Percentiles rank a stretch among this genome's conserved stretches.
These are phyloP conservation scores for Xanthoparmelia taractica DNA, from an alignment of 495 filamentous ascomycete species.

Conservation along the genomic window DNA sequence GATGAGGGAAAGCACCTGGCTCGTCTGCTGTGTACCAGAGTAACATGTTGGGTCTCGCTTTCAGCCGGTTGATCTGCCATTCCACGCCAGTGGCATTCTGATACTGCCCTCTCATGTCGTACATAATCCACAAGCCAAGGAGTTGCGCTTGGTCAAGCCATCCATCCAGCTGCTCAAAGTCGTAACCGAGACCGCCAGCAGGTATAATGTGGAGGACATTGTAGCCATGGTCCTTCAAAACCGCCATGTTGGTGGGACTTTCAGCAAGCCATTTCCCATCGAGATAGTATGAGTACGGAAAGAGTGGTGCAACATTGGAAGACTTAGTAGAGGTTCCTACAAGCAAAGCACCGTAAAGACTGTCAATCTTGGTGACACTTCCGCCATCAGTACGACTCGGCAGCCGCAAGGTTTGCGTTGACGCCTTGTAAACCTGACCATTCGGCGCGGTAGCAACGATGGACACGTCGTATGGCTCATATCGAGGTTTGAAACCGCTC, in stretches of 20 bases:
- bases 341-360: slow-evolving; percentile 49
- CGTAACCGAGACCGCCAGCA: slow-evolving; percentile 24
- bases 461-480: slow-evolving; percentile 38
- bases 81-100: slow-evolving; percentile 47
- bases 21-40: slow-evolving; percentile 64
- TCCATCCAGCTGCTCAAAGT: slow-evolving; percentile 35
- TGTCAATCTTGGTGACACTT: slow-evolving; percentile 56
- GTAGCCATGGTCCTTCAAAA: slow-evolving; percentile 46
- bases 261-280: slow-evolving; percentile 49
- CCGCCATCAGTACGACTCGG: slow-evolving; percentile 47
- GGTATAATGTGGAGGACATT: slow-evolving; percentile 49
- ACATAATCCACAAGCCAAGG: slow-evolving; percentile 55
- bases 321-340: slow-evolving; percentile 25
- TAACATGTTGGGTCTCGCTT: slow-evolving; percentile 47
- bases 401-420: slow-evolving; percentile 46
- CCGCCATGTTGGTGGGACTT: slow-evolving; percentile 32
- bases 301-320: slow-evolving; percentile 36
- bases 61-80: slow-evolving; percentile 45
- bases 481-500: slow-evolving; percentile 36
- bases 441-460: slow-evolving; percentile 26
- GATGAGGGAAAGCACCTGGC: slow-evolving; percentile 30
- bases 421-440: slow-evolving; percentile 37
- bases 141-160: slow-evolving; percentile 50
- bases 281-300: slow-evolving; percentile 60
- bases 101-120: slow-evolving; percentile 55